These are phyloP conservation scores for Globisporangium nodosum DNA, from an alignment of 352 stramenopile genomes.

Conservation along the genomic window DNA sequence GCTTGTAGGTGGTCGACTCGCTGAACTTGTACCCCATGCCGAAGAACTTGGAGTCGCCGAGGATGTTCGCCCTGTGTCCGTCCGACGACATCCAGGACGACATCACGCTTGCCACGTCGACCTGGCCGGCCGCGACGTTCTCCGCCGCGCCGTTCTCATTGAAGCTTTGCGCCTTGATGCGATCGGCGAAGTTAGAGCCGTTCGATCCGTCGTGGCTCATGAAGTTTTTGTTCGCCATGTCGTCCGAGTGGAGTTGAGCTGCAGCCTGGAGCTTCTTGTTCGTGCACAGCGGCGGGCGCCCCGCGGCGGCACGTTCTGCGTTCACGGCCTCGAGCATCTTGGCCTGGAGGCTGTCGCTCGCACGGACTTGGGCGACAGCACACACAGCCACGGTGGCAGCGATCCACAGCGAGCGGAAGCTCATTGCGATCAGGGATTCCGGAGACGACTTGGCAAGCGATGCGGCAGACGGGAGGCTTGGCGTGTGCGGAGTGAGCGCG, in stretches of 20 bases:
- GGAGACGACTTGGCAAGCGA: no score
- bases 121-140: slow-evolving; percentile 22
- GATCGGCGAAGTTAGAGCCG: slow-evolving; percentile 14
- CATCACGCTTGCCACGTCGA: slow-evolving; percentile 13
- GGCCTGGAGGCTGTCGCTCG: slow-evolving; percentile 5
- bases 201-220: slow-evolving; percentile 29
- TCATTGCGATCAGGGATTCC: no score
- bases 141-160: slow-evolving; percentile 12
- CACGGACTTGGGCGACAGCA: no score
- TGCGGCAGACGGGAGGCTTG: no score
- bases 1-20: slow-evolving; percentile 20
- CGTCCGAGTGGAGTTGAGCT: slow-evolving; percentile 24
- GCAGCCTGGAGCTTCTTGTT: slow-evolving; percentile 31
- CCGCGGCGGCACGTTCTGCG: slow-evolving; percentile 7
- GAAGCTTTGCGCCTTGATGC: slow-evolving; percentile 20
- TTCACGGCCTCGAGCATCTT: slow-evolving; percentile 21
- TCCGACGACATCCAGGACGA: slow-evolving; percentile 18
- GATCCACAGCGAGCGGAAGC: no score
- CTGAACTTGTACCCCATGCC: slow-evolving; percentile 44
- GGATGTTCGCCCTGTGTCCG: slow-evolving; percentile 19
- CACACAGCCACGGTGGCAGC: no score
- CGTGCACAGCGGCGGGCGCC: slow-evolving; percentile 10
- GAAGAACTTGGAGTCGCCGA: slow-evolving; percentile 24
- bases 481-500: no score
- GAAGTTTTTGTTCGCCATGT: slow-evolving; percentile 21